Evolutionary conservation across 1,139 yeast species (phyloP).

Genomic region (Protomyces inouyei): DNA sequence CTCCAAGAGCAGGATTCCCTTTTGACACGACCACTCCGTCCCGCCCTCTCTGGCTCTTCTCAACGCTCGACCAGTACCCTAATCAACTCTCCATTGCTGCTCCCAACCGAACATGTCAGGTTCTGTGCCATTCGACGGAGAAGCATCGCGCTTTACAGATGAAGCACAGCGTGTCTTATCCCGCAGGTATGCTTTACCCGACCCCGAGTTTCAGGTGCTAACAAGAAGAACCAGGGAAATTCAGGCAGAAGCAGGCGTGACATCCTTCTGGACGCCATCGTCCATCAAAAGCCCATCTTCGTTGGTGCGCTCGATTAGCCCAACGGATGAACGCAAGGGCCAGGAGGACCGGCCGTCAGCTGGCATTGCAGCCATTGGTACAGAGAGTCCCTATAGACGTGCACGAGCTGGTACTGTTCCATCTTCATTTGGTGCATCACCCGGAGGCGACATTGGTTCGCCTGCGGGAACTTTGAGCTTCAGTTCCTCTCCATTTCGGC

Average conservation of each 20-base stretch:
- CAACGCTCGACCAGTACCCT: no score
- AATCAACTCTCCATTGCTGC: no score
- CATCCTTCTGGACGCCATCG: conserved; percentile 23
- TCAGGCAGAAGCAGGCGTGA: conserved; percentile 22
- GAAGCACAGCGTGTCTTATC: conserved; percentile 10
- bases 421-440: conserved; percentile 41
- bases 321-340: conserved; percentile 15
- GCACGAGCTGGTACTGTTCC: conserved; percentile 48
- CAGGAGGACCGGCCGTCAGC: neutral
- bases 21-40: no score
- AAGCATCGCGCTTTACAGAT: neutral
- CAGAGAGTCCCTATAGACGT: conserved; percentile 34
- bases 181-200: conserved; percentile 8
- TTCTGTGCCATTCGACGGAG: neutral
- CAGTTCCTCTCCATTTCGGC: conserved; percentile 31
- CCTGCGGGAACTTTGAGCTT: conserved; percentile 32
- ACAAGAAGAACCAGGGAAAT: conserved; percentile 23
- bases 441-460: conserved; percentile 19
- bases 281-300: conserved; percentile 6
- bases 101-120: neutral
- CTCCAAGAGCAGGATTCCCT: no score
- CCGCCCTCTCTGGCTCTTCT: no score
- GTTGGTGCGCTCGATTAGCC: neutral
- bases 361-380: neutral
- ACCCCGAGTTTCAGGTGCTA: neutral